Base-by-base conservation (phyloP, 2,329 filamentous ascomycete genomes). In the Colletotrichum truncatum region DNA sequence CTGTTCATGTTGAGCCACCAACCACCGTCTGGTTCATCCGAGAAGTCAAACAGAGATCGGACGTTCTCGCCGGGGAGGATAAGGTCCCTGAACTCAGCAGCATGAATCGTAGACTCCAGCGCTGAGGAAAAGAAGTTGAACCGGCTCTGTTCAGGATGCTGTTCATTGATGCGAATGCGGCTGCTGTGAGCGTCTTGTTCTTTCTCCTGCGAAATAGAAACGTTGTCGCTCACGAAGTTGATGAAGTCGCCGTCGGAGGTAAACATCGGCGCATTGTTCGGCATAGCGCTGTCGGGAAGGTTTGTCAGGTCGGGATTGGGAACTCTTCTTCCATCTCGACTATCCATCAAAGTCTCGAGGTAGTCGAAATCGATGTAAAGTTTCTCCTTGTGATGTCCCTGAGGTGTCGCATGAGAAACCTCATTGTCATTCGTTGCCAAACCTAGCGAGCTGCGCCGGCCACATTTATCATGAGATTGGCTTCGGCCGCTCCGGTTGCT, bases 1-100 rank as follows among this genome's bases (percentile, higher is more conserved):
- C 93, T 93, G 75, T 95, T 91, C 76, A 98, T 91, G 74, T 99
- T 97, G 52, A 99, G 85, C 96, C 96, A 99, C 94, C 94, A 99
- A 14, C 97, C 94, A 72, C 95, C 95, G 71, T 94, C 85, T 2
- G 80, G 77, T 65, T 89, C 84, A 58, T 84, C 88, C 6, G 88
- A 87, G 30, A 89, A 82, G 28, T 84, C 82, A 75, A 99, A 99
- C 9, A 99, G 87, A 58, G 94, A 93, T 26, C 93, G 90, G 72
- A 98, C 92, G 64, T 91, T 91, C 76, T 98, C 95, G 9, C 93
- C 95, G 2, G 94, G 94, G 59, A 97, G 89, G 4, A 97, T 86
- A 6, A 98, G 86, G 71, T 94, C 95, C 21, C 93, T 93, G 68
- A 99, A 87, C 70, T 97, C 93, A 1, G 92, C 87, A 11, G 95